Conservation (phyloP, 1,284 basidiomycete species). For the Acaromyces ingoldii region DNA sequence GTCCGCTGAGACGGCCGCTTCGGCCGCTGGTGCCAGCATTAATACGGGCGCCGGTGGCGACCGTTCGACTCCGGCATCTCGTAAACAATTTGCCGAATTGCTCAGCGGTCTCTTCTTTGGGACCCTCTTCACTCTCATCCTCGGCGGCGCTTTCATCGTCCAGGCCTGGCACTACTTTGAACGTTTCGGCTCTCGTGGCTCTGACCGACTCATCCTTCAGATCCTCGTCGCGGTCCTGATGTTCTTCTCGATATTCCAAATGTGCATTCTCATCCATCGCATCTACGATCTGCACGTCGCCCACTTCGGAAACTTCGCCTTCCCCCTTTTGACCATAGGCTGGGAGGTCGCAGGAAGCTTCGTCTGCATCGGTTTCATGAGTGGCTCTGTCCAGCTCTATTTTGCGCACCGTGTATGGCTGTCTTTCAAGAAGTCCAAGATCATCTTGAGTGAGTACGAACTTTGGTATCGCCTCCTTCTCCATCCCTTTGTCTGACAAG, state of each 20-base stretch:
- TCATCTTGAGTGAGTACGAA: too few species aligned
- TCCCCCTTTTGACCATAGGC: constrained; percentile 8
- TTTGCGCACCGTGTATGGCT: constrained; percentile 5
- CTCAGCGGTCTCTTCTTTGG: constrained; percentile 5
- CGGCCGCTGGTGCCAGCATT: background rate
- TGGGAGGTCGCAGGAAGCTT: constrained; percentile 4
- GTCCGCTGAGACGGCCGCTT: background rate
- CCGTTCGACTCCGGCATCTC: background rate
- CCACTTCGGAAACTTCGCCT: constrained; percentile 9
- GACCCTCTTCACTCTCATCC: background rate
- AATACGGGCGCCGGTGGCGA: background rate
- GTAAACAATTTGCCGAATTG: background rate
- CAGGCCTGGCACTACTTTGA: constrained; percentile 12
- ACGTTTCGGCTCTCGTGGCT: constrained; percentile 1
- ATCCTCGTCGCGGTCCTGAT: background rate
- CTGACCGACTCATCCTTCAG: constrained; percentile 1
- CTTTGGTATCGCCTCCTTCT: too few species aligned
- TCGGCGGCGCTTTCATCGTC: constrained; percentile 4
- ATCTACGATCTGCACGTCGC: constrained; percentile 6
- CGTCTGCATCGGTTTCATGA: constrained; percentile 7
- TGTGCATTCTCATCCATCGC: constrained; percentile 1
- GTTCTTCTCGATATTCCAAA: constrained; percentile 1
- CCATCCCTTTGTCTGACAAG: too few species aligned
- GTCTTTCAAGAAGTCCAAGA: background rate
- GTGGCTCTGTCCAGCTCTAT: constrained; percentile 1